Evolutionary conservation across 2,329 filamentous ascomycete genomes (phyloP), one percentile per base, ranked within the genome.

Genomic region (Ophiosphaerella herpotricha): DNA sequence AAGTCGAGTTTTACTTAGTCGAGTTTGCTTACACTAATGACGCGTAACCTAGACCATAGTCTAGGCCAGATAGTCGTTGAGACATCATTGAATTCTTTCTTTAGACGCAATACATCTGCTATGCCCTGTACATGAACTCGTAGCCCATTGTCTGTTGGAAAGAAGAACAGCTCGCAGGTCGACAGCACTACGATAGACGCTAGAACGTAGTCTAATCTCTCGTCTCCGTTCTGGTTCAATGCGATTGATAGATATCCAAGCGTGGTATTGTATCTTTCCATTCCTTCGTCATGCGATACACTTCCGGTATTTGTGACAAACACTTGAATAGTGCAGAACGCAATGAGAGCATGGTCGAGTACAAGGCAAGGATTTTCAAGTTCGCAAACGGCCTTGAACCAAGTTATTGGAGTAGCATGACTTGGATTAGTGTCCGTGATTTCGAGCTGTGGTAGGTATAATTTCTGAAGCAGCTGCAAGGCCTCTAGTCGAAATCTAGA

Each of bases 91-190:
- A n/a, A 31, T 13, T 16, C 33, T 13, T 8, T 14, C 13, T 21
- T 24, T n/a, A 38, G 42, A 36, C 42, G 37, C 18, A 51, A 38
- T 8, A 51, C 18, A 37, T 51, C 29, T 12, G 48, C 26, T 35
- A 51, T 41, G 16, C 48, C 38, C 18, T 51, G 43, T 7, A 37
- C 36, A 42, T 46, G 42, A 39, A 38, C 43, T 35, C 37, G 37
- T 29, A 32, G 35, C 18, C 42, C 32, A 12, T 38, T 31, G 33
- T 46, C 43, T 16, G 21, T 42, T n/a, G 43, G 43, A 34, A 41
- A 46, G 3, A 51, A 36, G 43, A 51, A 51, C 12, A 51, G 42
- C 48, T 51, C 48, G 37, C 38, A 46, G 31, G 48, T 51, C 5
- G 48, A 51, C 14, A 51, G 42, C 31, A 51, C 37, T 12, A 38